Percentiles rank a stretch among this genome's conserved stretches.
Conservation (phyloP, 2,329 filamentous ascomycete species). For the Aspergillus sp. region DNA sequence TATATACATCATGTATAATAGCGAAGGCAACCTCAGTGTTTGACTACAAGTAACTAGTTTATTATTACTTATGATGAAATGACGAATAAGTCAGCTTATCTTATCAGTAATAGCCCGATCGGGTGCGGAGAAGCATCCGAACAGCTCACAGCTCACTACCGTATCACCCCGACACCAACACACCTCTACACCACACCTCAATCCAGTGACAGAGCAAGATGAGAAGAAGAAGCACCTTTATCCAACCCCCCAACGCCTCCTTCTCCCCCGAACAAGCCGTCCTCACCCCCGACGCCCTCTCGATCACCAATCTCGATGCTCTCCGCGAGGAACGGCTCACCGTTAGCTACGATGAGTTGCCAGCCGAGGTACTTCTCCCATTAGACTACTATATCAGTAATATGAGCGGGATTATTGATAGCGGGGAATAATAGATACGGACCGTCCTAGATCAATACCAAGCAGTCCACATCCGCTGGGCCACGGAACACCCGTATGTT, state of each 20-base stretch:
- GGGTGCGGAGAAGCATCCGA: slow-evolving; percentile 1
- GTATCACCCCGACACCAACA: no score
- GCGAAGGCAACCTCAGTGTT: not conserved
- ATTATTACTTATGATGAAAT: not conserved
- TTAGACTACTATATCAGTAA: no score
- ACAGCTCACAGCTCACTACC: not conserved
- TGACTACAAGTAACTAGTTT: not conserved
- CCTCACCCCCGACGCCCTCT: slow-evolving; percentile 48
- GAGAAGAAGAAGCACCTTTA: slow-evolving; percentile 60
- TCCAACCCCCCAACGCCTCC: slow-evolving; percentile 58
- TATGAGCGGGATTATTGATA: no score
- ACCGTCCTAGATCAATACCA: slow-evolving; percentile 58
- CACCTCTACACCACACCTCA: not conserved
- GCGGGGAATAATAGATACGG: slow-evolving; percentile 41
- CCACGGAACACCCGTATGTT: slow-evolving; percentile 52
- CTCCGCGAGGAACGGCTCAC: slow-evolving; percentile 76
- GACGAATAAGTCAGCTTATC: not conserved
- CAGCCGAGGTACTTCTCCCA: slow-evolving; percentile 47
- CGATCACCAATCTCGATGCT: slow-evolving; percentile 56
- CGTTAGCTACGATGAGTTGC: slow-evolving; percentile 65
- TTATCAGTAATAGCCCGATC: slow-evolving; percentile 3
- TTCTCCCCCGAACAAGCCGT: slow-evolving; percentile 59
- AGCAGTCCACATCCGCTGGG: slow-evolving; percentile 75
- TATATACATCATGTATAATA: no score
- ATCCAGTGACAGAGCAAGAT: slow-evolving; percentile 16